Evolutionary conservation across 805 yeast genomes (phyloP), one percentile per base, ranked within the genome.

Genomic region (Candida berthetii): DNA sequence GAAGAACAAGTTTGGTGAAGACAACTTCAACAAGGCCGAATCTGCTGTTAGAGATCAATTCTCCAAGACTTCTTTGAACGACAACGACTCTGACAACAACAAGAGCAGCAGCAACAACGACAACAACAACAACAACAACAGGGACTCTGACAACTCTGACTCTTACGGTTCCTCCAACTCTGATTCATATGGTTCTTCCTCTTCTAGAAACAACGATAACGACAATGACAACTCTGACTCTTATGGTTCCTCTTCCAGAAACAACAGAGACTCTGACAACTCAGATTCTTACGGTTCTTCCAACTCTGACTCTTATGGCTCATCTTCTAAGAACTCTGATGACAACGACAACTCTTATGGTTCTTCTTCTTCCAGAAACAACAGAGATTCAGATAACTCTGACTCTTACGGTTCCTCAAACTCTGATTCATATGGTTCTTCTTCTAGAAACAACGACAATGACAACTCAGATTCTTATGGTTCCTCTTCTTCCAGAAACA

Each of bases 1-100:
- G 37, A 51, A 47, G 37, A 39, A 47, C 14, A 47, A 50, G 19
- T 44, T 58, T 37, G 64, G 64, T 42, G 48, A 52, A 24, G 60
- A 59, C 32, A 55, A 51, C 22, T 58, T 53, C 38, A 44, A 51
- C 39, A 56, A 52, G 24, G 46, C 53, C 28, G 61, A 57, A 38
- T 41, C 45, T 9, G 35, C 40, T 3, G 53, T 59, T n/a, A 54
- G 60, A 37, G 43, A 49, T n/a, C 45, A 52, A 35, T 58, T 60
- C 32, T 46, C 55, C 15, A 50, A 53, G 31, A 55, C 61, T 7
- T 46, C 49, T 29, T 36, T 60, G 19, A 49, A 49, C 39, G 62
- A 58, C 36, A 38, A 41, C 46, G 36, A 45, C 31, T 19, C 38
- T 20, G 29, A 28, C 28, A 18, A 25, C 35, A 36, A 41, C 37